Base-by-base conservation (phyloP, 768 basidiomycete species). In the Cystobasidium onofrii region DNA sequence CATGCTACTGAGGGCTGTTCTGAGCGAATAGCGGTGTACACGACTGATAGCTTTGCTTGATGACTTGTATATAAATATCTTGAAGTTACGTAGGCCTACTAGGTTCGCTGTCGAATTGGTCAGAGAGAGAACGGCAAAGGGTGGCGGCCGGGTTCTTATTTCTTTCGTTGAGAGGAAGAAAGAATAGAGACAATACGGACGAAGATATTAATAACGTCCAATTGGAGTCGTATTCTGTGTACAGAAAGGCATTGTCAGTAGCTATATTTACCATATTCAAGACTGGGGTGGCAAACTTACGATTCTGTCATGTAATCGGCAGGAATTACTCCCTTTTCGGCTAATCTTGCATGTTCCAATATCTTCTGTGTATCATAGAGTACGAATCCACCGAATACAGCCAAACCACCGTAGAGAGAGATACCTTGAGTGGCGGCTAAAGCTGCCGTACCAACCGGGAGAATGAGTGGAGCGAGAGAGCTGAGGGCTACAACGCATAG, bases 401-500 rank as follows among this genome's bases (percentile, higher is more conserved):
- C 92, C 34, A 93, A 84, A 63, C 92, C 92, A 57, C 92, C 92
- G 76, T 95, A 94, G 1, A 93, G 84, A 20, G 88, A 88, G 71
- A 94, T 86, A 1, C 87, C 82, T 81, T 95, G 91, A 4, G 88
- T 84, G 60, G 91, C 80, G 3, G 89, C 89, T 43, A 94, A 85
- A 31, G 86, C 85, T 67, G 90, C 90, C 0, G 76, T 76, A 20
- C 66, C 66, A 76, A 91, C 86, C 15, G 91, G 90, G n/a, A 93
- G 86, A 55, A 79, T 66, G 23, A 88, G 86, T 0, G 92, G 92
- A 12, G 92, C 92, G 52, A 95, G 82, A n/a, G 88, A 88, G 78
- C 88, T 87, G 34, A 92, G 85, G 27, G 91, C 90, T 23, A 94
- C 90, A 23, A 93, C 90, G 17, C 90, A 90, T 13, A 95, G 86